A percentile compares a stretch with the other conserved stretches of the same genome.
phyloP scores from a whole-genome alignment of 192 early-diverging fungal genomes.

The Coemansia sp. region DNA sequence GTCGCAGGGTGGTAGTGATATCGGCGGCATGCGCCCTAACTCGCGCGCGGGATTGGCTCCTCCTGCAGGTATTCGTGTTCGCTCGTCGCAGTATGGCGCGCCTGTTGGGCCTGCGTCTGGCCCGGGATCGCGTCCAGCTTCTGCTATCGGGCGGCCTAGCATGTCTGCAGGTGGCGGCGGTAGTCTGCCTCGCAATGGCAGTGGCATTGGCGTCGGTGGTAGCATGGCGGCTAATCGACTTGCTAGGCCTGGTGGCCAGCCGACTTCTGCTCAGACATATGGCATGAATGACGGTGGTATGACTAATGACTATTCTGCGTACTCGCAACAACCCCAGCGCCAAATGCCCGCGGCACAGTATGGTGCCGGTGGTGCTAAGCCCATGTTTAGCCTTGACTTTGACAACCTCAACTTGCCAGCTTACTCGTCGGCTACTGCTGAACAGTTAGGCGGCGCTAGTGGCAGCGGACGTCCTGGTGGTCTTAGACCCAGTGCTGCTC shows the following conservation, averaged over 20 bases:
- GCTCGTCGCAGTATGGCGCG: constrained; percentile 40
- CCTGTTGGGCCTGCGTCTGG: constrained; percentile 27
- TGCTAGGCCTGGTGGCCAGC: constrained; percentile 14
- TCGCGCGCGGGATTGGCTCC: constrained; percentile 39
- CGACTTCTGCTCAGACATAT: constrained; percentile 5
- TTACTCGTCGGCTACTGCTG: constrained; percentile 40
- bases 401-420: constrained; percentile 58
- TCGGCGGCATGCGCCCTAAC: constrained; percentile 15
- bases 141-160: constrained; percentile 21
- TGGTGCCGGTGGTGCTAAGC: constrained; percentile 14
- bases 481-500: background rate
- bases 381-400: constrained; percentile 58
- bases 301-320: background rate
- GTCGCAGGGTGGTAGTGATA: background rate
- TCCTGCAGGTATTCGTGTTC: constrained; percentile 31
- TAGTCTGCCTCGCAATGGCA: constrained; percentile 13
- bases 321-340: constrained; percentile 16
- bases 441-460: constrained; percentile 30
- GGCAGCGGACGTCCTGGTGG: constrained; percentile 9
- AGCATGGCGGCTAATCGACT: constrained; percentile 18
- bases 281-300: background rate
- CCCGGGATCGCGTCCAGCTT: constrained; percentile 22
- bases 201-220: constrained; percentile 9
- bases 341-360: constrained; percentile 18
- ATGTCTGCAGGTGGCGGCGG: constrained; percentile 8